phyloP scores from a whole-genome alignment of 2,329 filamentous ascomycete genomes.

The Cladosporium sp. region DNA sequence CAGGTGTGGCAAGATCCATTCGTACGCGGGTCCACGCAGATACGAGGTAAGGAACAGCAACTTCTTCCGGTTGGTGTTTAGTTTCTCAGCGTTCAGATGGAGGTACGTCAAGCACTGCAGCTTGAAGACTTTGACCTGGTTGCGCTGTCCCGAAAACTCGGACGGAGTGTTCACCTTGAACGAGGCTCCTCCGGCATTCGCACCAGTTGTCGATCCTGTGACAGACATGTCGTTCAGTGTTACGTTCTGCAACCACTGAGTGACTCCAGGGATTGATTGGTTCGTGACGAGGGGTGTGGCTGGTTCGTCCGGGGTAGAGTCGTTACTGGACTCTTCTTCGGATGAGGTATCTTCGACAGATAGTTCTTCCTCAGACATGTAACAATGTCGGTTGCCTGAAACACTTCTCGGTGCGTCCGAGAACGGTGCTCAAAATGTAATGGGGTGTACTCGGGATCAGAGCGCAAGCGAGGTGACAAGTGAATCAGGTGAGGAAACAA shows the following conservation, averaged over 20 bases:
- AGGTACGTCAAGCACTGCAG: background rate
- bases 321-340: background rate
- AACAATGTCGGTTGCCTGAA: no score
- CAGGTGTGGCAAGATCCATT: background rate
- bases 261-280: background rate
- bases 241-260: background rate
- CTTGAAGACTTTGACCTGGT: background rate
- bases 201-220: no score
- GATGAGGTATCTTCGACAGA: no score
- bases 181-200: no score
- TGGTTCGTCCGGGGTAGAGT: no score
- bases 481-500: background rate
- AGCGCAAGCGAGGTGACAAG: background rate
- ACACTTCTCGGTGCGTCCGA: no score
- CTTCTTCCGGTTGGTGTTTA: no score
- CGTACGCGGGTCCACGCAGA: background rate
- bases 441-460: background rate
- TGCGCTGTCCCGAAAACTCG: background rate
- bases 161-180: background rate
- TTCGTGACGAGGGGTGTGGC: no score
- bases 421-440: no score
- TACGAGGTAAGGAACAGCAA: background rate
- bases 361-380: no score
- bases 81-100: background rate
- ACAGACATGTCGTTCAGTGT: background rate